A percentile compares a stretch with the other conserved stretches of the same genome.
Evolutionary conservation across 1,284 basidiomycete genomes (phyloP).

Genomic region (Cryptococcus neoformans): DNA sequence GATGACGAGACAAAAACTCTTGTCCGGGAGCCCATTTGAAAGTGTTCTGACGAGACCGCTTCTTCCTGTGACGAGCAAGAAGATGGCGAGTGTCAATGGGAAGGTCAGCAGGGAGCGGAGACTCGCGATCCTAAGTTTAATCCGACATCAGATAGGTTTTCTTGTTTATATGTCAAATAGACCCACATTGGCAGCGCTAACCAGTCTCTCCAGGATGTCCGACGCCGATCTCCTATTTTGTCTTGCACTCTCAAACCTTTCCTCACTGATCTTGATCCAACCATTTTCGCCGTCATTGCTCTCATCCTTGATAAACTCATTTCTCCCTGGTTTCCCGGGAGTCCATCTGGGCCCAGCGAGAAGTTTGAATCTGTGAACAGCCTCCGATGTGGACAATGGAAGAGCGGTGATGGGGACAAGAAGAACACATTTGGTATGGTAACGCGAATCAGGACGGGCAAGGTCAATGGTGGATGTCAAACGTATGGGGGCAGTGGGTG

Average conservation of each 20-base stretch:
- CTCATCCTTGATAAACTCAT: conserved; percentile 25
- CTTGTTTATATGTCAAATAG: not conserved
- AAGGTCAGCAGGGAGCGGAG: conserved; percentile 59
- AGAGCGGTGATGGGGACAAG: conserved; percentile 69
- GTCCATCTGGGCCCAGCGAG: conserved; percentile 81
- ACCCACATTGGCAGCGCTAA: conserved; percentile 71
- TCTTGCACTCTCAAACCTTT: conserved; percentile 68
- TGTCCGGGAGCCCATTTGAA: conserved; percentile 49
- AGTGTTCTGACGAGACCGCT: conserved; percentile 58
- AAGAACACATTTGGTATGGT: conserved; percentile 62
- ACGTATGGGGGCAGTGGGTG: conserved; percentile 59
- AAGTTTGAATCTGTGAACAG: conserved; percentile 73
- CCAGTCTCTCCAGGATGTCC: conserved; percentile 68
- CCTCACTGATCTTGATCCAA: conserved; percentile 80
- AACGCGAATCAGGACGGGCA: conserved; percentile 65
- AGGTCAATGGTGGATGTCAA: conserved; percentile 72
- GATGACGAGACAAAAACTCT: conserved; percentile 15
- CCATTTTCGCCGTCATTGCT: conserved; percentile 25
- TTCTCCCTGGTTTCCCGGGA: conserved; percentile 58
- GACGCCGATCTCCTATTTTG: conserved; percentile 86
- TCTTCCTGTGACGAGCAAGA: conserved; percentile 64
- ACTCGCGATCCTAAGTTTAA: conserved; percentile 51
- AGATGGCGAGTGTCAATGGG: conserved; percentile 77
- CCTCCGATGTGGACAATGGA: conserved; percentile 60
- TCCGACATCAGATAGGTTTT: not conserved